phyloP scores from a whole-genome alignment of 2,329 filamentous ascomycete genomes.

The Aquanectria penicillioides region DNA sequence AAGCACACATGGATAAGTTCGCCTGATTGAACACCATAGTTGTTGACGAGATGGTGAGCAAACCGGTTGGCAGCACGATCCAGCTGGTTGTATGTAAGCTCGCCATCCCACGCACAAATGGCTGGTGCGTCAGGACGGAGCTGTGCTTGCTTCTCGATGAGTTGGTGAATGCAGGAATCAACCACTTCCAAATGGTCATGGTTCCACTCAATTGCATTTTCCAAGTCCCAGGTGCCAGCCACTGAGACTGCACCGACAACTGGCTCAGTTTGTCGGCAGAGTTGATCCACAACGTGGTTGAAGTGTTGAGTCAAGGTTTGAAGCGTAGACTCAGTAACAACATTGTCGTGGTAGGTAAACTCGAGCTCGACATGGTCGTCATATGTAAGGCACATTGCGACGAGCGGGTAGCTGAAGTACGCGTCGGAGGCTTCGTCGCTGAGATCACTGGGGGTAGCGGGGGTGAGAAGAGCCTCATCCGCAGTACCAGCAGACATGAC shows the following conservation, averaged over 20 bases:
- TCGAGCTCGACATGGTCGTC: neutral
- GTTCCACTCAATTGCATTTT: neutral
- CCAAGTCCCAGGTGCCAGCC: neutral
- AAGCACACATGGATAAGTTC: constrained; percentile 18
- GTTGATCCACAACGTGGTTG: neutral
- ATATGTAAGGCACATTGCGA: neutral
- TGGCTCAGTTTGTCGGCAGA: neutral
- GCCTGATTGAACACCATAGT: neutral
- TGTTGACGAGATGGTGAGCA: constrained; percentile 9
- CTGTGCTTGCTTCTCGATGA: constrained; percentile 21
- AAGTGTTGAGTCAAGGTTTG: neutral
- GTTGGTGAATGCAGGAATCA: constrained; percentile 24
- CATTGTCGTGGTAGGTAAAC: neutral
- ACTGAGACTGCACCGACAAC: neutral
- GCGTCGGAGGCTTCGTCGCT: neutral
- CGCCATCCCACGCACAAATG: constrained; percentile 38
- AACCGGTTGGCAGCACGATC: neutral
- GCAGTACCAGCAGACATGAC: neutral
- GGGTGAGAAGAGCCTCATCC: neutral
- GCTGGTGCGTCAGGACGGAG: constrained; percentile 19
- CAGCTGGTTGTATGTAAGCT: constrained; percentile 32
- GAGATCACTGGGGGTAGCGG: neutral
- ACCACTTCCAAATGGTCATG: neutral
- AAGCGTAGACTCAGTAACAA: neutral
- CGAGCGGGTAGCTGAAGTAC: neutral